Evolutionary conservation across 345 rosid genomes (phyloP).

Genomic region (Euphorbia peplus): DNA sequence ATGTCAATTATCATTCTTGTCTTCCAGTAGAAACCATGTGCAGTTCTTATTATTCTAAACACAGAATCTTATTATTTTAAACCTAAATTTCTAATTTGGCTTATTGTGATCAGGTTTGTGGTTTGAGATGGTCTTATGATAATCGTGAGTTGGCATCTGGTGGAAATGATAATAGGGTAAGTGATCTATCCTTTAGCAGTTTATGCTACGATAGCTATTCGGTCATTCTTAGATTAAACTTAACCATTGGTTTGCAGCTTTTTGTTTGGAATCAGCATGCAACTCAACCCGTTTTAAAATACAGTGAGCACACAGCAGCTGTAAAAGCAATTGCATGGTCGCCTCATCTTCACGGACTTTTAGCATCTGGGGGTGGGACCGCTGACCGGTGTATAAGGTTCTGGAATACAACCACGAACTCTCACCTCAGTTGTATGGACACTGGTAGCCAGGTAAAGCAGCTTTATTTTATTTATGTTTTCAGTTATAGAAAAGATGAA

Average conservation of each 20-base stretch:
- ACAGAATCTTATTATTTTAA: background rate
- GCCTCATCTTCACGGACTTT: conserved; percentile 94
- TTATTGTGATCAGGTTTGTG: conserved; percentile 63
- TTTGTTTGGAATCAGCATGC: conserved; percentile 98
- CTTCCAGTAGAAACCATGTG: background rate
- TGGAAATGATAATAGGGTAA: conserved; percentile 92
- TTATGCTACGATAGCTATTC: background rate
- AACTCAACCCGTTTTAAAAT: conserved; percentile 83
- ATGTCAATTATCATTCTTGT: background rate
- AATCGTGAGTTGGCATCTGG: conserved; percentile 98
- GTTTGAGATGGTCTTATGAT: conserved; percentile 96
- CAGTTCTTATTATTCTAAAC: conserved; percentile 3
- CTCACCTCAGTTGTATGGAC: conserved; percentile 83
- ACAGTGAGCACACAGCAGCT: conserved; percentile 94
- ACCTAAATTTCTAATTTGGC: conserved; percentile 18
- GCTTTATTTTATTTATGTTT: background rate
- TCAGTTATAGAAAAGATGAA: no score
- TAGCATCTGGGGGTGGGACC: conserved; percentile 99
- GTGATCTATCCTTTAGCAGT: conserved; percentile 14
- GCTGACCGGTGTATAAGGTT: conserved; percentile 96
- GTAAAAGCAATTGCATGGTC: conserved; percentile 99
- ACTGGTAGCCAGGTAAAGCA: conserved; percentile 85
- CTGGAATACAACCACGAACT: conserved; percentile 95
- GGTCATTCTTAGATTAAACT: conserved; percentile 4
- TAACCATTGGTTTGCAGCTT: conserved; percentile 53